A percentile compares a stretch with the other conserved stretches of the same genome.
Conservation (phyloP, 2,329 filamentous ascomycete species). For the Coniochaeta sp. region DNA sequence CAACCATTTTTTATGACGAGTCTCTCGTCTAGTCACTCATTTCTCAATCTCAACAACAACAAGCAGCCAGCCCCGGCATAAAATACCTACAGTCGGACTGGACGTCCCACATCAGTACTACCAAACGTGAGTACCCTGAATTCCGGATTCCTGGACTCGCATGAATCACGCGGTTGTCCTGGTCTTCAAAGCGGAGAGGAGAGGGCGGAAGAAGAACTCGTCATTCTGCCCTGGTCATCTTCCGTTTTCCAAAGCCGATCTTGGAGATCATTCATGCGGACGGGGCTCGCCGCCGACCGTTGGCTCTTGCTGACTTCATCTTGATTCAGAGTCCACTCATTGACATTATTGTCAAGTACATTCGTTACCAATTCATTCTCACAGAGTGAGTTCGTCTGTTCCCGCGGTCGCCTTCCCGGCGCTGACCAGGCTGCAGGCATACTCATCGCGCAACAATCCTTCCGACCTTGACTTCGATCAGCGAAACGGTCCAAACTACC, state of each 20-base stretch:
- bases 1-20: conserved; percentile 26
- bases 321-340: conserved; percentile 34
- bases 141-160: not conserved
- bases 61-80: conserved; percentile 7
- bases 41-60: conserved; percentile 16
- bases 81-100: not conserved
- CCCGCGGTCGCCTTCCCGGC: not conserved
- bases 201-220: conserved; percentile 4
- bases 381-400: conserved; percentile 32
- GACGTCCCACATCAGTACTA: not conserved
- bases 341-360: conserved; percentile 51
- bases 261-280: conserved; percentile 23
- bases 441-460: not conserved
- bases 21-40: conserved; percentile 39
- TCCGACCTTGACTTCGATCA: not conserved
- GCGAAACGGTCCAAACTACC: not conserved
- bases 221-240: not conserved
- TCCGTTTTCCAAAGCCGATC: conserved; percentile 16
- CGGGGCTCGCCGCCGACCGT: conserved; percentile 5
- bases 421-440: not conserved
- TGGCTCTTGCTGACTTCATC: conserved; percentile 10
- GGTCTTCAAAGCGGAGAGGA: not conserved
- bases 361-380: conserved; percentile 42
- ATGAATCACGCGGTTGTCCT: not conserved
- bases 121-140: conserved; percentile 1